Evolutionary conservation across 129 eudicot genomes (phyloP).

Genomic region (Flaveria bidentis): DNA sequence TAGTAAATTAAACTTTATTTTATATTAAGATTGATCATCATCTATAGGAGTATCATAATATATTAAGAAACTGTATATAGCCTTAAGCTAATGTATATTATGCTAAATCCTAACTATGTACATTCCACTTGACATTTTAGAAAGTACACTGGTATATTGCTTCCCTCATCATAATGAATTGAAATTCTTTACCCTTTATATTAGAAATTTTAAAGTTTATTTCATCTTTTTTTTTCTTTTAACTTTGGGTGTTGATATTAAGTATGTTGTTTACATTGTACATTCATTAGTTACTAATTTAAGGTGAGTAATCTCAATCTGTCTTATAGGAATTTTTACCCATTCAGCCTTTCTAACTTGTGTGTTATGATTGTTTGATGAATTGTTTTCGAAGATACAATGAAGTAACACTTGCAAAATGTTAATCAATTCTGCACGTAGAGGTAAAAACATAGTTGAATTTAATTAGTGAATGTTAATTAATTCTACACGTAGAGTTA

Average conservation of each 20-base stretch:
- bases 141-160: background rate
- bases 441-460: background rate
- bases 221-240: background rate
- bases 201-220: background rate
- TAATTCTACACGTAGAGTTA: background rate
- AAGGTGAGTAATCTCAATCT: background rate
- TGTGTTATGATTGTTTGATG: background rate
- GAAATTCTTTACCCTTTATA: constrained; percentile 4
- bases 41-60: no score
- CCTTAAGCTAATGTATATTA: background rate
- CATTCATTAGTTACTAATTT: no score
- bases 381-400: background rate
- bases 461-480: background rate
- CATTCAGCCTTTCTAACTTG: no score
- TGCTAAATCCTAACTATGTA: constrained; percentile 24
- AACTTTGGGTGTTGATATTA: background rate
- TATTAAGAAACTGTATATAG: background rate
- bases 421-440: background rate
- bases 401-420: no score
- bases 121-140: constrained; percentile 10
- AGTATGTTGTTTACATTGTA: no score
- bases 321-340: no score
- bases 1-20: no score
- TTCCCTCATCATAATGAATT: constrained; percentile 4
- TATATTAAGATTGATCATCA: no score